Percentiles rank a stretch among this genome's conserved stretches.
Conservation (phyloP, 2,329 filamentous ascomycete species). For the Endoconidiophora laricicola region DNA sequence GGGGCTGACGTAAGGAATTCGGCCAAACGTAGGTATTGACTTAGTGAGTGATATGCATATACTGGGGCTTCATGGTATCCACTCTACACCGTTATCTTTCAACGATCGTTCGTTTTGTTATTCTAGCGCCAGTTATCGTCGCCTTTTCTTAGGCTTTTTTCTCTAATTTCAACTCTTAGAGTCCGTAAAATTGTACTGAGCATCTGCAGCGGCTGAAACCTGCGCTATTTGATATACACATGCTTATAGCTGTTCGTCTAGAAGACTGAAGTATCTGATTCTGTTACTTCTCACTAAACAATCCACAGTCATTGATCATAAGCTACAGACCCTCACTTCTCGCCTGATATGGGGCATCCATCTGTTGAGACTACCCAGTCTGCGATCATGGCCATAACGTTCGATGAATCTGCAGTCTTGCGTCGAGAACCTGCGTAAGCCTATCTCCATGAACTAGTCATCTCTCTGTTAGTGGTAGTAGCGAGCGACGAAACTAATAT, state of each 20-base stretch:
- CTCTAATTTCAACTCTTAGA: no score
- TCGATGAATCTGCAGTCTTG: constrained; percentile 12
- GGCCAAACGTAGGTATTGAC: no score
- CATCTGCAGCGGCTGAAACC: neutral
- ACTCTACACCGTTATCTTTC: no score
- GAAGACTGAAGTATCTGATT: neutral
- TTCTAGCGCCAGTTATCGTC: no score
- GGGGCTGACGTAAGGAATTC: no score
- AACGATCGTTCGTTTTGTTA: no score
- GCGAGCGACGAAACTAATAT: neutral
- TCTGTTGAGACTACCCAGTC: constrained; percentile 1
- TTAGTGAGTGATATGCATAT: no score
- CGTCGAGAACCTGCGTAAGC: constrained; percentile 29
- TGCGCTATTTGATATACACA: neutral
- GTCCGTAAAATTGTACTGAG: no score
- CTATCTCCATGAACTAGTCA: neutral
- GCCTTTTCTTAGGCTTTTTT: no score
- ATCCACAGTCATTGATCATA: neutral
- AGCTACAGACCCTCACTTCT: neutral
- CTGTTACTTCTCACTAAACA: neutral
- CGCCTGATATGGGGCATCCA: constrained; percentile 9
- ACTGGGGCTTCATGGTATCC: no score
- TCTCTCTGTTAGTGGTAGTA: no score
- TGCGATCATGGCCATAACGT: constrained; percentile 10
- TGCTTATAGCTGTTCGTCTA: no score